Evolutionary conservation across 345 rosid species (phyloP), one percentile per base, ranked within the genome.

Genomic region (Pugionium dolabratum): DNA sequence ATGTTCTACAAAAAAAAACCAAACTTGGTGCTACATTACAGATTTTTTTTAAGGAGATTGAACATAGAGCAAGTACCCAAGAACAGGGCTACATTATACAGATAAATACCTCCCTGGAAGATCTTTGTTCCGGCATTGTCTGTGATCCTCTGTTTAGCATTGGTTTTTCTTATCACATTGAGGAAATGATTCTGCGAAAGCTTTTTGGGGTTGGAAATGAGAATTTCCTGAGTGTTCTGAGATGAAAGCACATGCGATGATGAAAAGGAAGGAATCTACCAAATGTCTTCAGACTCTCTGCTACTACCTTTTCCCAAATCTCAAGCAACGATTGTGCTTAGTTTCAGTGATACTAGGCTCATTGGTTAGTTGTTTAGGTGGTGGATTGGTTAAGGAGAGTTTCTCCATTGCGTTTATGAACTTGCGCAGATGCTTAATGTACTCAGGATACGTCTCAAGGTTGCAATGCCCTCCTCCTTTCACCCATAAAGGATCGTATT

Each of bases 381-480:
- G 27, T 2, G 87, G 86, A 62, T 81, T 85, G 4, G 81, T 79
- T 39, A 83, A 52, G 7, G 86, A 73, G 62, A 90, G 83, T 71
- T 84, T 90, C 93, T 90, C 99, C 97, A 94, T 88, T 0, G 96
- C 85, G 46, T 82, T 90, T 33, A 90, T 64, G 79, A 80, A 94
- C 80, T 83, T 85, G 36, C 91, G 81, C 42, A 94, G 70, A 75
- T 94, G 97, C 67, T 83, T 86, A 37, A 94, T 94, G 79, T 86
- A 94, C 67, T 90, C 97, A 0, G 99, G 99, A 39, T 82, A 88
- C 4, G 93, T 88, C 83, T 94, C 99, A 1, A 94, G 89, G 81
- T 90, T 88, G 81, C 99, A 90, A 65, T 94, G 99, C 27, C 97
- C 96, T 4, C 97, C 99, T n/a, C 97, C 96, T 69, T 88, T 88